A percentile compares a stretch with the other conserved stretches of the same genome.
These are phyloP conservation scores for Coemansia sp. DNA, from an alignment of 192 early-diverging fungal species.

Conservation along the genomic window DNA sequence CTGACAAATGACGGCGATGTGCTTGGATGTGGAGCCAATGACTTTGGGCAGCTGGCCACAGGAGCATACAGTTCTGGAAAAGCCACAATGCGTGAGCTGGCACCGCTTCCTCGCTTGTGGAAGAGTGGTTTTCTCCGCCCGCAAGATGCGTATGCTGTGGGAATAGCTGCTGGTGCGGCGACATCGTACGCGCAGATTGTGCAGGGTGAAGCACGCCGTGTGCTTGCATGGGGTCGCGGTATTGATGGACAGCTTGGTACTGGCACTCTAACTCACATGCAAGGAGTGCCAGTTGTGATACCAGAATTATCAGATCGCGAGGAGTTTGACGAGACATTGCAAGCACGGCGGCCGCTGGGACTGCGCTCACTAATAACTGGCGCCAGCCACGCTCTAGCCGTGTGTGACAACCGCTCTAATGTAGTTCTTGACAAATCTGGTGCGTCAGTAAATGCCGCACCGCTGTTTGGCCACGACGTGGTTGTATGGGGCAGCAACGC, in stretches of 20 bases:
- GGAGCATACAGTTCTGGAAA: conserved; percentile 21
- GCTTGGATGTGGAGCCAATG: conserved; percentile 45
- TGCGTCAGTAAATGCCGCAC: conserved; percentile 5
- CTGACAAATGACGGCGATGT: conserved; percentile 38
- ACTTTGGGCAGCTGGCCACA: conserved; percentile 50
- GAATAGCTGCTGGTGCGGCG: conserved; percentile 29
- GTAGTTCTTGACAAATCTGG: conserved; percentile 33
- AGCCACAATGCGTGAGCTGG: conserved; percentile 24
- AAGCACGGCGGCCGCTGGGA: conserved; percentile 22
- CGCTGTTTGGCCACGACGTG: conserved; percentile 42
- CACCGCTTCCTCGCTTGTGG: conserved; percentile 31
- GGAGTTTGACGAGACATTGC: conserved; percentile 12
- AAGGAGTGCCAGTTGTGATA: conserved; percentile 16
- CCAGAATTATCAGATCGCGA: conserved; percentile 17
- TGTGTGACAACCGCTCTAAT: conserved; percentile 42
- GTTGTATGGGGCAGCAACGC: conserved; percentile 44
- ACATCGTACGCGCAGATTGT: conserved; percentile 33
- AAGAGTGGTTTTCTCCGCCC: conserved; percentile 13
- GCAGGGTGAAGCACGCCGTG: conserved; percentile 4
- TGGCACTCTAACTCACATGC: conserved; percentile 33
- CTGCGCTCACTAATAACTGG: conserved; percentile 19
- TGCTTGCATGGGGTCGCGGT: conserved; percentile 37
- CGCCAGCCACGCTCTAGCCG: conserved; percentile 29
- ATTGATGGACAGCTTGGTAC: conserved; percentile 47
- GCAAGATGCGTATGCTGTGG: conserved; percentile 12